phyloP scores from a whole-genome alignment of 441 rosid genomes.

The Erodium chrysanthum region DNA sequence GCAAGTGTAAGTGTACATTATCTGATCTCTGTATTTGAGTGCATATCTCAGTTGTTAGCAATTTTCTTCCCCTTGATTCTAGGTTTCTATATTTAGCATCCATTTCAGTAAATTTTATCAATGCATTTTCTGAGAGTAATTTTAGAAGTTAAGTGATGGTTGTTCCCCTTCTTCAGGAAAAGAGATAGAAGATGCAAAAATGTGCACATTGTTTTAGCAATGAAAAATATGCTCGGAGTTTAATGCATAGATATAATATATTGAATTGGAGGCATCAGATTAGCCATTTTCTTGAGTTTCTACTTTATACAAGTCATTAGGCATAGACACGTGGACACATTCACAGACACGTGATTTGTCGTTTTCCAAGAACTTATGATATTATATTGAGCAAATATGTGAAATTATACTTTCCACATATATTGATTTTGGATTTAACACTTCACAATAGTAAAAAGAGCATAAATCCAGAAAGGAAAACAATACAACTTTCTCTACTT shows the following conservation, averaged over 20 bases:
- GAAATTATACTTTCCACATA: background rate
- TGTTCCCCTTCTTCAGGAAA: background rate
- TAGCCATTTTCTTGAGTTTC: background rate
- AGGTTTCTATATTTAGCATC: background rate
- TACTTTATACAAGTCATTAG: background rate
- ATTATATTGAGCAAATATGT: background rate
- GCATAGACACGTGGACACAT: background rate
- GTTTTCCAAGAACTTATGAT: background rate
- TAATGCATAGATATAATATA: background rate
- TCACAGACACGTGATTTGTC: background rate
- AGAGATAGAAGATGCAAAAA: background rate
- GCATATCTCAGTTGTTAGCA: background rate
- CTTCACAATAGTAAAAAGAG: too few species aligned
- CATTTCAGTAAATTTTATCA: background rate
- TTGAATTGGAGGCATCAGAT: background rate
- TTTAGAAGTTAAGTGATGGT: too few species aligned
- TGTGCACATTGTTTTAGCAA: background rate
- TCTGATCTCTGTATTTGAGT: background rate
- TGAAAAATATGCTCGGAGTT: background rate
- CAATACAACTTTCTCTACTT: too few species aligned
- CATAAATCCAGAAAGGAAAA: too few species aligned
- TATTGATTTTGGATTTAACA: background rate
- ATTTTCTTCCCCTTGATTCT: background rate
- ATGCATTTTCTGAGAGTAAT: too few species aligned
- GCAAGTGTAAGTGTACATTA: background rate